Evolutionary conservation across 345 rosid species (phyloP).

Genomic region (Hypericum perforatum): DNA sequence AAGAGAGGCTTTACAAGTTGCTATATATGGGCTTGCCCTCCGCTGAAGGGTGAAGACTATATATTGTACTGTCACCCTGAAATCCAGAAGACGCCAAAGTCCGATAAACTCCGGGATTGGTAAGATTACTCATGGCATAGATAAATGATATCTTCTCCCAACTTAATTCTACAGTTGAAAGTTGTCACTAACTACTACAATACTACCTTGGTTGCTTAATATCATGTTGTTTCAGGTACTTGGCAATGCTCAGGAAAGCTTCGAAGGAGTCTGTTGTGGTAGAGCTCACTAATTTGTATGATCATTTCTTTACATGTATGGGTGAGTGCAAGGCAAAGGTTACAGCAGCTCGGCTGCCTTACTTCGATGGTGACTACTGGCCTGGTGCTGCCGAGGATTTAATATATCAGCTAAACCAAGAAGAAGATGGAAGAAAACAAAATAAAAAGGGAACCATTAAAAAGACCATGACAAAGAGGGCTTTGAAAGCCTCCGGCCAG

Average conservation of each 20-base stretch:
- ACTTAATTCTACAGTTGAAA: not conserved
- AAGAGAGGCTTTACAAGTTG: slow-evolving; percentile 22
- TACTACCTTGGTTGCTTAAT: slow-evolving; percentile 5
- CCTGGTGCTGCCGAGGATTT: slow-evolving; percentile 75
- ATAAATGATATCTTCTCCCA: not conserved
- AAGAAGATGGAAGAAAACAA: slow-evolving; percentile 88
- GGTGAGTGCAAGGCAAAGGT: slow-evolving; percentile 22
- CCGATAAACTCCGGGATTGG: slow-evolving; percentile 26
- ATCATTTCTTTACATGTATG: slow-evolving; percentile 31
- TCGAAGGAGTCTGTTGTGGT: slow-evolving; percentile 20
- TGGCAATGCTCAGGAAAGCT: slow-evolving; percentile 73
- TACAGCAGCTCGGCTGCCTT: slow-evolving; percentile 44
- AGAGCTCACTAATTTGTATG: slow-evolving; percentile 31
- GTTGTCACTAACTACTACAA: no score
- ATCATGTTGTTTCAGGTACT: slow-evolving; percentile 50
- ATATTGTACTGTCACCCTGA: slow-evolving; percentile 25
- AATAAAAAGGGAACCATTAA: slow-evolving; percentile 75
- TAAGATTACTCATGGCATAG: not conserved
- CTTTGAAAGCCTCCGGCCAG: slow-evolving; percentile 95
- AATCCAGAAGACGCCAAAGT: slow-evolving; percentile 23
- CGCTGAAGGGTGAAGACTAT: slow-evolving; percentile 27
- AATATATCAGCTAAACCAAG: slow-evolving; percentile 78
- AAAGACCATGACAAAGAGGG: slow-evolving; percentile 88
- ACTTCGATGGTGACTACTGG: slow-evolving; percentile 56
- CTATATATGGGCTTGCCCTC: slow-evolving; percentile 29